Base-by-base conservation (phyloP, 2,329 filamentous ascomycete species). In the Fusarium sp. region DNA sequence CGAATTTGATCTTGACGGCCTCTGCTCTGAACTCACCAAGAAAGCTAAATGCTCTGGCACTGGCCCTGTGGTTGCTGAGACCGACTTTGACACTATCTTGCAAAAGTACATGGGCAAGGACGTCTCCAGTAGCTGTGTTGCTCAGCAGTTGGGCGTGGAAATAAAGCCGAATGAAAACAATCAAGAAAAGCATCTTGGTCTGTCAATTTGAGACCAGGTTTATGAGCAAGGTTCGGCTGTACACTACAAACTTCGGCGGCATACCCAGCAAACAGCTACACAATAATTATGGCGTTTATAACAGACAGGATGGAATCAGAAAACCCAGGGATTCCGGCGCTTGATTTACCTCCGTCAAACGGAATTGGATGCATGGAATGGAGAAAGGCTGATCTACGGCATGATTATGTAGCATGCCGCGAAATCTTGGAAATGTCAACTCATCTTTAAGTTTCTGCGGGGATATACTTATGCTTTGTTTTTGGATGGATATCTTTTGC, bases 21-120 rank as follows among this genome's bases (percentile, higher is more conserved):
- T 99, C 27, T 99, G 96, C 83, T 92, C 92, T 7, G 95, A 99
- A 79, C 89, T 99, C 17, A 93, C 95, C 71, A 93, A 95, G 80
- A 99, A 99, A 84, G 96, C 96, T 63, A 96, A 95, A 79, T 99
- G 96, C 81, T 97, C 94, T 1, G 93, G 97, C 74, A 92, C 88
- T 20, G 95, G 96, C 18, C 93, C 97, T 15, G 93, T 97, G 20
- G 93, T 99, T 27, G 92, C 94, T 69, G 91, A 97, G 82, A 89
- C 90, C 59, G 95, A 98, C 76, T 97, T 98, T 75, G 92, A 97
- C 78, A 89, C 86, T 42, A 92, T 94, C 56, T 86, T 95, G 82
- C 87, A 85, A 67, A 90, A 90, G 78, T 90, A 90, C 71, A 85
- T 90, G 73, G 85, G 87, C 76, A 81, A 82, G 67, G 80, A 83